These are phyloP conservation scores for Saturnispora serradocipensis DNA, from an alignment of 805 yeast genomes.

Conservation along the genomic window DNA sequence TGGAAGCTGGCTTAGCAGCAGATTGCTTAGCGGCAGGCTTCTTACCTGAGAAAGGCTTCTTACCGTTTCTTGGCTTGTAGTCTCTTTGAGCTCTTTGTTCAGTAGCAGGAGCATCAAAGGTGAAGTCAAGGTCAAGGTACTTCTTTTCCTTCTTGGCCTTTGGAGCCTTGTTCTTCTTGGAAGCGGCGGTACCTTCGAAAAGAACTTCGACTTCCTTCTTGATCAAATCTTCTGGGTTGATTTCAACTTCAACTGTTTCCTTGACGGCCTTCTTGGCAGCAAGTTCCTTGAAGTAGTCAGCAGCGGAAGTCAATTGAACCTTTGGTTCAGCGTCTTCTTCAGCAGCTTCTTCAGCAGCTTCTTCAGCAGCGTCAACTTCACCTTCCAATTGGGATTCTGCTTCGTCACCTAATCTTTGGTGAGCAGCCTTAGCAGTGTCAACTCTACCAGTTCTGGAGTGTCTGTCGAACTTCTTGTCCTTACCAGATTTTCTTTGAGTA, in stretches of 20 bases:
- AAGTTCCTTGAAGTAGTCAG: constrained; percentile 75
- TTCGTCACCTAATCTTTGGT: constrained; percentile 87
- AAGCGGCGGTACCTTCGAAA: constrained; percentile 47
- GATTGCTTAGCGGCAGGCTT: constrained; percentile 12
- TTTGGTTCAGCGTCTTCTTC: constrained; percentile 35
- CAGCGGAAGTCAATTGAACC: constrained; percentile 60
- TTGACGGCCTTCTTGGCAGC: constrained; percentile 30
- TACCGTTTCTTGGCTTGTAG: constrained; percentile 9
- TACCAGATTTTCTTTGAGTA: constrained; percentile 37
- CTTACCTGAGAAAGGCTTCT: constrained; percentile 14
- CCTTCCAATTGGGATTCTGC: constrained; percentile 33
- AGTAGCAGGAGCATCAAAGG: constrained; percentile 38
- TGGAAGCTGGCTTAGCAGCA: constrained; percentile 22
- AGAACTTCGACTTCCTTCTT: constrained; percentile 56
- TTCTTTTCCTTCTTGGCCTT: constrained; percentile 80
- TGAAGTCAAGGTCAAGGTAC: constrained; percentile 64
- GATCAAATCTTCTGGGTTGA: constrained; percentile 49
- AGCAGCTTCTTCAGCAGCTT: constrained; percentile 31
- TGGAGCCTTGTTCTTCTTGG: constrained; percentile 52
- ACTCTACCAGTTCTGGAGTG: constrained; percentile 75
- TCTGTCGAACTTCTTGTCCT: constrained; percentile 62
- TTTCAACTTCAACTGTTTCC: constrained; percentile 29
- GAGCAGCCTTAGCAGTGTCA: constrained; percentile 77
- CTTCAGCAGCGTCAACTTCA: constrained; percentile 53
- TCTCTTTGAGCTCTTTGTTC: constrained; percentile 26